A percentile compares a stretch with the other conserved stretches of the same genome.
These are phyloP conservation scores for Coemansia sp. DNA, from an alignment of 192 early-diverging fungal genomes.

Conservation along the genomic window DNA sequence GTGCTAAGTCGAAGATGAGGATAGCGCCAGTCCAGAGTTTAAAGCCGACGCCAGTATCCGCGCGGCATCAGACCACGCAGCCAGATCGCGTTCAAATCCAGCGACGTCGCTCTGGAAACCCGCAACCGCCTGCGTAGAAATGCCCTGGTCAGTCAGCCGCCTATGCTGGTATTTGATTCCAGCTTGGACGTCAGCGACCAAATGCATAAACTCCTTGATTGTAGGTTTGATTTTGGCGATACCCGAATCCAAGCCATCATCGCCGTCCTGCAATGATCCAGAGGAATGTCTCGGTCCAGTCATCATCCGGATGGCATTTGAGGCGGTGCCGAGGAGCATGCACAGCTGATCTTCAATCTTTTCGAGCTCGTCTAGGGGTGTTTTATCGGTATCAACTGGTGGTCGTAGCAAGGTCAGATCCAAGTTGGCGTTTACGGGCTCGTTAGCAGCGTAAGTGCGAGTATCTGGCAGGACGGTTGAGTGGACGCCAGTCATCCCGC, in stretches of 20 bases:
- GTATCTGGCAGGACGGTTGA: slow-evolving; percentile 21
- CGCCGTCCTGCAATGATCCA: not conserved
- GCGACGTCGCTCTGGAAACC: slow-evolving; percentile 35
- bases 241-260: slow-evolving; percentile 5
- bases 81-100: slow-evolving; percentile 41
- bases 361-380: slow-evolving; percentile 34
- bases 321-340: slow-evolving; percentile 31
- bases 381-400: not conserved
- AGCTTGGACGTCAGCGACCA: slow-evolving; percentile 39
- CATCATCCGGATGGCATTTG: slow-evolving; percentile 34
- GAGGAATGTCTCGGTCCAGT: slow-evolving; percentile 16
- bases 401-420: slow-evolving; percentile 14
- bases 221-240: slow-evolving; percentile 23
- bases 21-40: slow-evolving; percentile 11
- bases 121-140: slow-evolving; percentile 21
- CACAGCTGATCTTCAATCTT: slow-evolving; percentile 40
- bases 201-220: slow-evolving; percentile 34
- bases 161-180: slow-evolving; percentile 26
- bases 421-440: slow-evolving; percentile 10
- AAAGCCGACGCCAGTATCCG: slow-evolving; percentile 28
- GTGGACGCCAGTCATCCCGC: slow-evolving; percentile 24
- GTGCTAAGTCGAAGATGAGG: not conserved
- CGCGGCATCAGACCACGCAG: slow-evolving; percentile 38
- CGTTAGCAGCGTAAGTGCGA: not conserved
- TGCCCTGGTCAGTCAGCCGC: slow-evolving; percentile 20